A percentile compares a stretch with the other conserved stretches of the same genome.
phyloP scores from a whole-genome alignment of 1,284 basidiomycete species.

The Moesziomyces sp. region DNA sequence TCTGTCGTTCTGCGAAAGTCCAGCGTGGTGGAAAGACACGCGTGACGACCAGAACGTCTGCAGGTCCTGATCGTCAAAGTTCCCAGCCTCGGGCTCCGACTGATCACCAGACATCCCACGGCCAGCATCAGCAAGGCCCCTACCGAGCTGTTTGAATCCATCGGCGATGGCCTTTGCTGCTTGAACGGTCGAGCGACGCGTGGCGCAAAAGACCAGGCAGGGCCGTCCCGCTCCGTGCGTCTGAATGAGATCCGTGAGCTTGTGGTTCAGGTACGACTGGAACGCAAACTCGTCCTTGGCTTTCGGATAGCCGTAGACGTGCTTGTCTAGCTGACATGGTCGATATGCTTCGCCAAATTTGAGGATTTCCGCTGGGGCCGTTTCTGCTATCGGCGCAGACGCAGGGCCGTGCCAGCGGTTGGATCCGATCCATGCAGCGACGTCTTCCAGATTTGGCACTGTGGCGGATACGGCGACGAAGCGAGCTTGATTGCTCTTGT shows the following conservation, averaged over 20 bases:
- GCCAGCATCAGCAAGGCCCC: slow-evolving; percentile 5
- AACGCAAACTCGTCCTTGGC: slow-evolving; percentile 83
- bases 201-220: slow-evolving; percentile 57
- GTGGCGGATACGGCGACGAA: slow-evolving; percentile 93
- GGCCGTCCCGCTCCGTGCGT: slow-evolving; percentile 48
- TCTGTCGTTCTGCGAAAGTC: slow-evolving; percentile 79
- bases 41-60: slow-evolving; percentile 69
- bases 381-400: neutral
- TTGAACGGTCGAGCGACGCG: slow-evolving; percentile 70
- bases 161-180: slow-evolving; percentile 81
- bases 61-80: slow-evolving; percentile 47
- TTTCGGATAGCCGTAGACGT: slow-evolving; percentile 69
- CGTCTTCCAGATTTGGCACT: slow-evolving; percentile 89
- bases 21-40: slow-evolving; percentile 88
- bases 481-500: slow-evolving; percentile 73
- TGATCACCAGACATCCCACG: slow-evolving; percentile 9
- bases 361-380: slow-evolving; percentile 32
- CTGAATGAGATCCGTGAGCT: slow-evolving; percentile 73
- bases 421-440: slow-evolving; percentile 84
- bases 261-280: slow-evolving; percentile 77
- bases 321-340: slow-evolving; percentile 55
- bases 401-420: neutral
- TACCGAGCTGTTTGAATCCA: slow-evolving; percentile 70
- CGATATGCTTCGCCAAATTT: slow-evolving; percentile 57
- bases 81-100: slow-evolving; percentile 7